These are phyloP conservation scores for Amaranthus tricolor DNA, from an alignment of 179 eudicot species.

Conservation along the genomic window DNA sequence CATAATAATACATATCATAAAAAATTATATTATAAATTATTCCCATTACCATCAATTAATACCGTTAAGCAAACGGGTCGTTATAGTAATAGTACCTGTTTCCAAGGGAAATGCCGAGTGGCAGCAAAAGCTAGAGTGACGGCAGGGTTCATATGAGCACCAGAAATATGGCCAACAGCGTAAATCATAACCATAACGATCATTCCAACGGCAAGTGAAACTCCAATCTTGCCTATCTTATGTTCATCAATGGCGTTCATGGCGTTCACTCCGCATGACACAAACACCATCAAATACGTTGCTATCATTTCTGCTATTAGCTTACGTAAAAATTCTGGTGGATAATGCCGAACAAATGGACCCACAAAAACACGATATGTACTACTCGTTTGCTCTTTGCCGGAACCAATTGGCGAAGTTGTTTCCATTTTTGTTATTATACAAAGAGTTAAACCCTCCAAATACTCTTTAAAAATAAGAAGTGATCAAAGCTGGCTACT, in stretches of 20 bases:
- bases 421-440: conserved; percentile 15
- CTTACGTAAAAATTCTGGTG: conserved; percentile 20
- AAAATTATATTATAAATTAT: too few species aligned
- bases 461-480: too few species aligned
- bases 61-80: too few species aligned
- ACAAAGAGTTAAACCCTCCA: not conserved
- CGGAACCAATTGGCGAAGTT: conserved; percentile 7
- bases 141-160: conserved; percentile 81
- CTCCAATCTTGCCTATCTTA: conserved; percentile 47
- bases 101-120: conserved; percentile 62
- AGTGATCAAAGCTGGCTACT: too few species aligned
- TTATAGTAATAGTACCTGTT: conserved; percentile 39
- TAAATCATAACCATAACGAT: conserved; percentile 75
- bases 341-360: conserved; percentile 14
- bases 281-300: conserved; percentile 60
- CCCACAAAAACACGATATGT: not conserved
- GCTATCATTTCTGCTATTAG: conserved; percentile 35
- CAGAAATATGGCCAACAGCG: conserved; percentile 73
- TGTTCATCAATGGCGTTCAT: conserved; percentile 37
- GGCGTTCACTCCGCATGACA: conserved; percentile 62
- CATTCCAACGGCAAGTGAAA: conserved; percentile 62
- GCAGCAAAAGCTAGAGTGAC: conserved; percentile 75
- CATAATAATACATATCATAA: too few species aligned
- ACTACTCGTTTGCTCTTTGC: not conserved
- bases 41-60: too few species aligned